Percentiles rank a stretch among this genome's conserved stretches.
Evolutionary conservation across 2,329 filamentous ascomycete genomes (phyloP).

Genomic region (Phoma sp.): DNA sequence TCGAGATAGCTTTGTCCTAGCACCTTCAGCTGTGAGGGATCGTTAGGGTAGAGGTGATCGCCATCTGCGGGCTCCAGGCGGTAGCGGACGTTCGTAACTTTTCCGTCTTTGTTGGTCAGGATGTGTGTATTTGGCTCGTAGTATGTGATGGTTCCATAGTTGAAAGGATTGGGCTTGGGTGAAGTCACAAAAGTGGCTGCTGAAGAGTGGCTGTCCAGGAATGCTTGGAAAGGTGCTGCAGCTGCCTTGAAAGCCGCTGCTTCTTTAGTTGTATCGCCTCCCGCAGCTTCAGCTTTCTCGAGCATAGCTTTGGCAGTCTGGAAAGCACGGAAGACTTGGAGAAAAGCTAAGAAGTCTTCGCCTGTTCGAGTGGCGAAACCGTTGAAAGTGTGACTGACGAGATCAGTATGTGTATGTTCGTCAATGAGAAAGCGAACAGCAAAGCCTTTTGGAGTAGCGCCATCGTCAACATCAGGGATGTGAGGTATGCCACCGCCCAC

Average conservation of each 20-base stretch:
- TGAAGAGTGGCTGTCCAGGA: conserved; percentile 89
- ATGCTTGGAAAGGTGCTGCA: conserved; percentile 80
- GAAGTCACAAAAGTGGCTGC: conserved; percentile 80
- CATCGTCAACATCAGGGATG: conserved; percentile 12
- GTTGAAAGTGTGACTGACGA: conserved; percentile 17
- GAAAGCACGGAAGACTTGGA: conserved; percentile 14
- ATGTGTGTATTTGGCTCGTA: conserved; percentile 19
- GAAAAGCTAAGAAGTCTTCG: conserved; percentile 15
- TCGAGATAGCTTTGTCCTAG: conserved; percentile 13
- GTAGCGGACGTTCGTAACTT: conserved; percentile 10
- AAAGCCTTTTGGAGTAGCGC: conserved; percentile 16
- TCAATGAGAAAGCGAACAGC: conserved; percentile 16
- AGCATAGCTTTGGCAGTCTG: conserved; percentile 11
- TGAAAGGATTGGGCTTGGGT: conserved; percentile 90
- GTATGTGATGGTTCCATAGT: conserved; percentile 63
- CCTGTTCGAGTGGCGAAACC: conserved; percentile 15
- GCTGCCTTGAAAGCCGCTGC: conserved; percentile 47
- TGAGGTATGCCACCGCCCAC: conserved; percentile 17
- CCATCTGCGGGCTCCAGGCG: conserved; percentile 15
- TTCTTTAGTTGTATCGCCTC: conserved; percentile 8
- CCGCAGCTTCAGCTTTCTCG: conserved; percentile 5
- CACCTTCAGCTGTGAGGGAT: not conserved
- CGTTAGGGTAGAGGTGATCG: conserved; percentile 11
- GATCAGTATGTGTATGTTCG: conserved; percentile 12
- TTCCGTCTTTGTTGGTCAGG: conserved; percentile 10